A percentile compares a stretch with the other conserved stretches of the same genome.
These are phyloP conservation scores for Aspergillus quadrilineatus DNA, from an alignment of 2,329 filamentous ascomycete genomes.

Conservation along the genomic window DNA sequence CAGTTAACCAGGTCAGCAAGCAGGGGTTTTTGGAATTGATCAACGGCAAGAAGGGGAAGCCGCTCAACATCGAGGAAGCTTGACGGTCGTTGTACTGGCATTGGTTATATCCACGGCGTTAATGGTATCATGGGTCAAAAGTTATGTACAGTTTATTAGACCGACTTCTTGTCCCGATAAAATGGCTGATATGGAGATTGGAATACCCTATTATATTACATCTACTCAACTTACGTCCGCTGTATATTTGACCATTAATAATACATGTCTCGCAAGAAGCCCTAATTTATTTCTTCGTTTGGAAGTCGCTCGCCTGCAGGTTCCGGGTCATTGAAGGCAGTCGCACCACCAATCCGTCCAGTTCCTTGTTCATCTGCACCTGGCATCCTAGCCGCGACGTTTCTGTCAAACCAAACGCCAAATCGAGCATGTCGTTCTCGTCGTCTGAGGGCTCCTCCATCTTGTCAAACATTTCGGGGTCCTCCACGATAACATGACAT, in stretches of 20 bases:
- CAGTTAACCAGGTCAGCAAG: conserved; percentile 93
- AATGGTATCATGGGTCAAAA: conserved; percentile 24
- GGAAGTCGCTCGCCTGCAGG: conserved; percentile 90
- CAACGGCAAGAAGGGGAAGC: conserved; percentile 55
- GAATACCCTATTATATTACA: conserved; percentile 25
- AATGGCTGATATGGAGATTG: conserved; percentile 26
- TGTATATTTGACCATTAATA: conserved; percentile 15
- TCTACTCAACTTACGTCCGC: neutral
- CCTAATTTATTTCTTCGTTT: conserved; percentile 37
- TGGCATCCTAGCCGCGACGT: conserved; percentile 83
- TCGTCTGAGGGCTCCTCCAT: conserved; percentile 77
- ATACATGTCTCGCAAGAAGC: conserved; percentile 4
- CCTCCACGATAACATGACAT: conserved; percentile 82
- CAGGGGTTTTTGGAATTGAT: conserved; percentile 95
- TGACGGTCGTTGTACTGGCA: conserved; percentile 23
- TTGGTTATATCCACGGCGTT: conserved; percentile 37
- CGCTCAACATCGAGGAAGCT: conserved; percentile 46
- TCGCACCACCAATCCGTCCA: conserved; percentile 82
- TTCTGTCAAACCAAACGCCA: conserved; percentile 87
- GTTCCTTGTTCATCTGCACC: conserved; percentile 83
- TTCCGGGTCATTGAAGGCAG: conserved; percentile 94
- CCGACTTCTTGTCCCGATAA: conserved; percentile 13
- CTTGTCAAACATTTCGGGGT: conserved; percentile 71
- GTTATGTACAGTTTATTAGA: conserved; percentile 28
- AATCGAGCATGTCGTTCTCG: conserved; percentile 86